Evolutionary conservation across 2,329 filamentous ascomycete species (phyloP).

Genomic region (Aspergillus sp.): DNA sequence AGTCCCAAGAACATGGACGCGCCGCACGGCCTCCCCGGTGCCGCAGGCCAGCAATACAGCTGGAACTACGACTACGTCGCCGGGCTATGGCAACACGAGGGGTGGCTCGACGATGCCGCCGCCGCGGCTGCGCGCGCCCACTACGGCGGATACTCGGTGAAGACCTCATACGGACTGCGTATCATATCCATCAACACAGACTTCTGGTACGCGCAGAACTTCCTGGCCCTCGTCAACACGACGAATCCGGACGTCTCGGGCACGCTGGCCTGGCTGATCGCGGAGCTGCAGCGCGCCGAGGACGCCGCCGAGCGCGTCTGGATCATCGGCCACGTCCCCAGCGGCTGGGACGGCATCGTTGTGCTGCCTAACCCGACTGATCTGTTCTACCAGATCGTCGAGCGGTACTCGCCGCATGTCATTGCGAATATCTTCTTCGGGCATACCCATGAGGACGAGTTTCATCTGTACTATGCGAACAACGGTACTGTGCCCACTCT

Average conservation of each 20-base stretch:
- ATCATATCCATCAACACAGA: slow-evolving; percentile 53
- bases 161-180: slow-evolving; percentile 51
- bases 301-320: slow-evolving; percentile 53
- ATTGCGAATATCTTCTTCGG: slow-evolving; percentile 56
- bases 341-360: slow-evolving; percentile 56
- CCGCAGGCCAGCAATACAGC: slow-evolving; percentile 53
- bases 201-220: slow-evolving; percentile 37
- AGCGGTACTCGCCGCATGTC: slow-evolving; percentile 54
- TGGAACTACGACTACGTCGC: slow-evolving; percentile 60
- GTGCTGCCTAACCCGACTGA: slow-evolving; percentile 53
- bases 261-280: slow-evolving; percentile 48
- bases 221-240: slow-evolving; percentile 52
- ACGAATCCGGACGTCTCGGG: slow-evolving; percentile 51
- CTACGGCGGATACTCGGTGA: slow-evolving; percentile 56
- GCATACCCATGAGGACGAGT: slow-evolving; percentile 55
- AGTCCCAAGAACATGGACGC: slow-evolving; percentile 54
- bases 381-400: slow-evolving; percentile 55
- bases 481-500: slow-evolving; percentile 45
- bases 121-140: slow-evolving; percentile 50
- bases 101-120: slow-evolving; percentile 50
- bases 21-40: slow-evolving; percentile 52
- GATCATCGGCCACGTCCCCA: slow-evolving; percentile 55
- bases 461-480: slow-evolving; percentile 55
- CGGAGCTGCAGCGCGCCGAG: slow-evolving; percentile 53
- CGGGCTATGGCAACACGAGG: slow-evolving; percentile 55